Evolutionary conservation across 192 early-diverging fungal genomes (phyloP).

Genomic region (Gigaspora rosea): DNA sequence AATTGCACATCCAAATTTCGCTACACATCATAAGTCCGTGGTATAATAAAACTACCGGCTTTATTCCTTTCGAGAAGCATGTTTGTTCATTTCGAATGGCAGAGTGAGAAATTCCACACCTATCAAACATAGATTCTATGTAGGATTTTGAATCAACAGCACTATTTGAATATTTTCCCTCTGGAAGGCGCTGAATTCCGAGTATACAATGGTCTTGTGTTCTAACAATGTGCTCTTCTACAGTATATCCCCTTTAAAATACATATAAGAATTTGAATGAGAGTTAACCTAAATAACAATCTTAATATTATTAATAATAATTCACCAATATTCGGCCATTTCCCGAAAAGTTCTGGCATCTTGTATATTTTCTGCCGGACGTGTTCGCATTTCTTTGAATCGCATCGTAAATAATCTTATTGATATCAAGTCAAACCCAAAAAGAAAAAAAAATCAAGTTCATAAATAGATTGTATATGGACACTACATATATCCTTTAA

Average conservation of each 20-base stretch:
- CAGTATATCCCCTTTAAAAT: slow-evolving; percentile 70
- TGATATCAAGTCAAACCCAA: not conserved
- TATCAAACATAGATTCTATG: slow-evolving; percentile 37
- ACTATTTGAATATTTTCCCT: slow-evolving; percentile 29
- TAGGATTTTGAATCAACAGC: slow-evolving; percentile 16
- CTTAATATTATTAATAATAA: not conserved
- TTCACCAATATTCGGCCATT: slow-evolving; percentile 52
- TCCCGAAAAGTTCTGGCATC: slow-evolving; percentile 43
- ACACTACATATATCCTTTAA: not conserved
- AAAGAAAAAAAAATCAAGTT: not conserved
- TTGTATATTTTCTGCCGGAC: slow-evolving; percentile 45
- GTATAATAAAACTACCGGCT: slow-evolving; percentile 91
- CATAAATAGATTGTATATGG: not conserved
- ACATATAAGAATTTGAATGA: not conserved
- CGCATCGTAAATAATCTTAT: not conserved
- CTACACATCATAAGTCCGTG: slow-evolving; percentile 95
- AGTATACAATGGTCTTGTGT: slow-evolving; percentile 87
- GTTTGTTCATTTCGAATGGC: slow-evolving; percentile 33
- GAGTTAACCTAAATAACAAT: not conserved
- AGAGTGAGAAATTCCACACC: slow-evolving; percentile 41
- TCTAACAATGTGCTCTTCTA: slow-evolving; percentile 81
- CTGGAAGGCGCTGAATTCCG: slow-evolving; percentile 78
- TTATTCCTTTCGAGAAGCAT: slow-evolving; percentile 27
- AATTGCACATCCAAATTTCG: slow-evolving; percentile 88
- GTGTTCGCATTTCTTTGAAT: slow-evolving; percentile 24